These are phyloP conservation scores for Boletus reticuloceps DNA, from an alignment of 768 basidiomycete genomes.

Conservation along the genomic window DNA sequence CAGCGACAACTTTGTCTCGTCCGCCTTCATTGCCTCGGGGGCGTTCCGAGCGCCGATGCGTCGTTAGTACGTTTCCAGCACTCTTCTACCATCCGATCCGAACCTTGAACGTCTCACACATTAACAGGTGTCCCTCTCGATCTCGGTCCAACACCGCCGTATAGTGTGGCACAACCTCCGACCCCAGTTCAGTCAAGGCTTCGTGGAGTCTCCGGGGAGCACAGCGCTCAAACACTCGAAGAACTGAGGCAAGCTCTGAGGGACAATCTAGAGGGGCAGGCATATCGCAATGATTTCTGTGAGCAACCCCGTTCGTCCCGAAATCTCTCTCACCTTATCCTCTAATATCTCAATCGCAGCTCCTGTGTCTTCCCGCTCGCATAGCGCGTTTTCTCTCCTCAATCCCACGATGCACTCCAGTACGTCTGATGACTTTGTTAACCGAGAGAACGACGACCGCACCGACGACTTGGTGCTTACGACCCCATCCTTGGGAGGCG, in stretches of 20 bases:
- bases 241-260: slow-evolving; percentile 17
- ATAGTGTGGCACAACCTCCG: slow-evolving; percentile 4
- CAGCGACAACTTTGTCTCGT: neutral
- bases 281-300: neutral
- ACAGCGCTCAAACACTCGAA: slow-evolving; percentile 18
- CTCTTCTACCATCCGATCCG: neutral
- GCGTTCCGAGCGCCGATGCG: neutral
- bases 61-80: neutral
- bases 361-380: neutral
- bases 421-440: slow-evolving; percentile 1
- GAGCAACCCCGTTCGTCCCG: neutral
- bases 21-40: slow-evolving; percentile 1
- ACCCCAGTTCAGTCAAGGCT: neutral
- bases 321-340: neutral
- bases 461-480: neutral
- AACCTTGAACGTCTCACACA: too few relatives aligned
- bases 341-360: neutral
- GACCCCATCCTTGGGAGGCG: neutral
- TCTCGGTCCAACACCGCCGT: slow-evolving; percentile 28
- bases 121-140: slow-evolving; percentile 2
- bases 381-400: neutral
- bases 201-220: neutral
- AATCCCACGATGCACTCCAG: slow-evolving; percentile 1
- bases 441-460: neutral
- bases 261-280: slow-evolving; percentile 4